These are phyloP conservation scores for Colletotrichum graminicola DNA, from an alignment of 2,329 filamentous ascomycete genomes.

Conservation along the genomic window DNA sequence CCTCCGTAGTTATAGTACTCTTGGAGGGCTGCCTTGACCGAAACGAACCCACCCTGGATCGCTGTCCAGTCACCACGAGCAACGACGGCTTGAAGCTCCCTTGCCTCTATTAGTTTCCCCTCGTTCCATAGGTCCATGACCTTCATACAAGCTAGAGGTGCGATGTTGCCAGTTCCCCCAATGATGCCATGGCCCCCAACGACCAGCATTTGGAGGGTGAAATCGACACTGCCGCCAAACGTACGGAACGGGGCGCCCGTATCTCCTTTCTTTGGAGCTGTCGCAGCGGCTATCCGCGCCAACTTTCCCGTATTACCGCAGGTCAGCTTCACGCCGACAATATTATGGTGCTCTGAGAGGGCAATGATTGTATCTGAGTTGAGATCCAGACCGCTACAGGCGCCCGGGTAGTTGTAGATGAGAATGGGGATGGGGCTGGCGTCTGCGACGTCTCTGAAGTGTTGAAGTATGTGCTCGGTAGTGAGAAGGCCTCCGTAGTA, in stretches of 20 bases:
- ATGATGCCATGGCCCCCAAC: slow-evolving; percentile 80
- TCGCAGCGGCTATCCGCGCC: slow-evolving; percentile 60
- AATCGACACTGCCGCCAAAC: slow-evolving; percentile 80
- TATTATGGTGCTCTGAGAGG: slow-evolving; percentile 65
- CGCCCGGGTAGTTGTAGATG: slow-evolving; percentile 78
- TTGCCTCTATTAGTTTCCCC: slow-evolving; percentile 70
- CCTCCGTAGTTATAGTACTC: slow-evolving; percentile 75
- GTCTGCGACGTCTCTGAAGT: slow-evolving; percentile 69
- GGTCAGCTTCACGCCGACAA: slow-evolving; percentile 76
- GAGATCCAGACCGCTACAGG: slow-evolving; percentile 76
- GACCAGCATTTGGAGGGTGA: slow-evolving; percentile 77
- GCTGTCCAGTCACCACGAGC: slow-evolving; percentile 77
- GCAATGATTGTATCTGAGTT: slow-evolving; percentile 71
- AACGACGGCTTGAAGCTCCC: slow-evolving; percentile 72
- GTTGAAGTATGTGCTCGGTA: slow-evolving; percentile 65
- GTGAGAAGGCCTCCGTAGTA: slow-evolving; percentile 71
- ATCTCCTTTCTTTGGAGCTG: slow-evolving; percentile 37
- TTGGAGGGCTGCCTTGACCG: slow-evolving; percentile 75
- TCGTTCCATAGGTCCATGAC: slow-evolving; percentile 70
- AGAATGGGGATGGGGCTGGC: slow-evolving; percentile 68
- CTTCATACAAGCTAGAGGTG: slow-evolving; percentile 73
- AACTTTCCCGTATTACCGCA: slow-evolving; percentile 76
- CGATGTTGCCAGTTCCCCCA: slow-evolving; percentile 78
- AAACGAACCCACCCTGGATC: slow-evolving; percentile 76
- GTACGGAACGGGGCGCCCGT: slow-evolving; percentile 67